A percentile compares a stretch with the other conserved stretches of the same genome.
Evolutionary conservation across 768 basidiomycete genomes (phyloP).

Genomic region (Lactarius vividus): DNA sequence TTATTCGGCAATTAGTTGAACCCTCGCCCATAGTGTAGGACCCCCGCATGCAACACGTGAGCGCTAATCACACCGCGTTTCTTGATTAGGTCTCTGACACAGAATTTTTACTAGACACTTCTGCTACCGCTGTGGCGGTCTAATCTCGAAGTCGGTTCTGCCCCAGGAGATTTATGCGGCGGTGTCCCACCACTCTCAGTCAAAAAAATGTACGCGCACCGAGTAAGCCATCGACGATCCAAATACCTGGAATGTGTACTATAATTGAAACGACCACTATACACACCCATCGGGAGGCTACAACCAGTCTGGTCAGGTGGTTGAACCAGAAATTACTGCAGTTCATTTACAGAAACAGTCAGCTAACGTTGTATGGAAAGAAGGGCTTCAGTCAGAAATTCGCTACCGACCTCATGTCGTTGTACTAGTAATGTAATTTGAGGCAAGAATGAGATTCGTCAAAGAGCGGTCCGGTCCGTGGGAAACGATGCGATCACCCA

Average conservation of each 20-base stretch:
- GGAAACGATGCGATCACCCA: no score
- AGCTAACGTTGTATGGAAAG: neutral
- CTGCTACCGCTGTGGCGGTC: conserved; percentile 49
- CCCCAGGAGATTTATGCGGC: conserved; percentile 33
- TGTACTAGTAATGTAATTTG: neutral
- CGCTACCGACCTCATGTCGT: neutral
- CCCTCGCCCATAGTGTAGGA: conserved; percentile 41
- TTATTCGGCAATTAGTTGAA: neutral
- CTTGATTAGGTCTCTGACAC: neutral
- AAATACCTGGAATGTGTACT: neutral
- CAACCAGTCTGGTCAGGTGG: neutral
- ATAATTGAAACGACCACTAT: neutral
- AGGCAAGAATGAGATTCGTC: neutral
- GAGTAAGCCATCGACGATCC: conserved; percentile 12
- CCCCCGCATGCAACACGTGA: conserved; percentile 53
- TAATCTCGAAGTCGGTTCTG: conserved; percentile 44
- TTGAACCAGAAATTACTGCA: neutral
- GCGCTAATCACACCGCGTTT: neutral
- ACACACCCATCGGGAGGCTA: neutral
- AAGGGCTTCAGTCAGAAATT: neutral
- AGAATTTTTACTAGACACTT: conserved; percentile 39
- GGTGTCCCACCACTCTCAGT: conserved; percentile 36
- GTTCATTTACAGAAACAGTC: neutral
- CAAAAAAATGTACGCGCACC: conserved; percentile 35
- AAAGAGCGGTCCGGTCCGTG: no score